Percentiles rank a stretch among this genome's conserved stretches.
Conservation (phyloP, 2,329 filamentous ascomycete genomes). For the Fonsecaea erecta region DNA sequence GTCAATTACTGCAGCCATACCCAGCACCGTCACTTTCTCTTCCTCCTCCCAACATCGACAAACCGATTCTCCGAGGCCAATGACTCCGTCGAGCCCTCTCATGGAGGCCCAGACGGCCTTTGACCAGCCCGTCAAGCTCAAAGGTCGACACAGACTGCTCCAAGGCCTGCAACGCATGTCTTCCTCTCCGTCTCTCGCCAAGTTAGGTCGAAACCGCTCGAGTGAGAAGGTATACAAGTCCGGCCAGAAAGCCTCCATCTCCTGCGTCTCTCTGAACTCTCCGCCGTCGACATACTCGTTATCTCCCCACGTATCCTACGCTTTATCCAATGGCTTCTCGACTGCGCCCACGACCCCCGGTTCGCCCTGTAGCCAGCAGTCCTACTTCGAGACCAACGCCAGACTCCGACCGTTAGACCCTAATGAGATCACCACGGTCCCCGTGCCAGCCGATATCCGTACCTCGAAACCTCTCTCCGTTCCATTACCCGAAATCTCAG, state of each 20-base stretch:
- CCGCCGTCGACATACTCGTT: constrained; percentile 59
- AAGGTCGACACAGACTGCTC: constrained; percentile 71
- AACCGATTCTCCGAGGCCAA: constrained; percentile 41
- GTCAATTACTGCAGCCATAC: constrained; percentile 23
- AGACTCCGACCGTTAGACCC: constrained; percentile 57
- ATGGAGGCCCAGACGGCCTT: constrained; percentile 40
- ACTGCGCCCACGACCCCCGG: constrained; percentile 60
- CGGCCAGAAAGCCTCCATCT: constrained; percentile 65
- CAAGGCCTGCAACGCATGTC: constrained; percentile 79
- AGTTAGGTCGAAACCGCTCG: constrained; percentile 67
- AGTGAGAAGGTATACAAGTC: constrained; percentile 64
- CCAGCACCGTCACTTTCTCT: constrained; percentile 7
- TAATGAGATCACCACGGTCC: constrained; percentile 48
- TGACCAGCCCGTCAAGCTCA: constrained; percentile 61
- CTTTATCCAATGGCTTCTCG: constrained; percentile 59
- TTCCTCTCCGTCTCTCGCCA: constrained; percentile 74
- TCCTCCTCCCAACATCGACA: constrained; percentile 20
- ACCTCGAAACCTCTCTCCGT: constrained; percentile 41
- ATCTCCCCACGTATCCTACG: constrained; percentile 56
- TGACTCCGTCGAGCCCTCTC: constrained; percentile 44
- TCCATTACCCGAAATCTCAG: constrained; percentile 35
- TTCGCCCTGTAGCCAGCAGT: constrained; percentile 52
- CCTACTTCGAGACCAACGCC: constrained; percentile 59
- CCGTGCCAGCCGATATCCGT: constrained; percentile 67
- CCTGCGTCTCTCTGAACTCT: constrained; percentile 65